A percentile compares a stretch with the other conserved stretches of the same genome.
Conservation (phyloP, 1,139 yeast species). For the Eremothecium gossypii region DNA sequence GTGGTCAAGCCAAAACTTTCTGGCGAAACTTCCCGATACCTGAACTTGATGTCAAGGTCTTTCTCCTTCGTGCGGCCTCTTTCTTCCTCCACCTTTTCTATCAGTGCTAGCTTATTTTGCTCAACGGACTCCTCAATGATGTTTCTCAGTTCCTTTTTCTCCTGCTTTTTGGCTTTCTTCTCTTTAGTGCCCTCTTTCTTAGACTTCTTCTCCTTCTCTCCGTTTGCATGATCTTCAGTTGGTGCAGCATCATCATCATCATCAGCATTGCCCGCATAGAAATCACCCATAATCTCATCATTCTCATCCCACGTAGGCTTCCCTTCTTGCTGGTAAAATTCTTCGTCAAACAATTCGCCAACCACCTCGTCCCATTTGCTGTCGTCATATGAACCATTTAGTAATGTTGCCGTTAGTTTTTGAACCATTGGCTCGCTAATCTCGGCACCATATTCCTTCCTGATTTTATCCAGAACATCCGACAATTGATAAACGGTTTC, state of each 20-base stretch:
- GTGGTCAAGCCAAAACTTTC: constrained; percentile 82
- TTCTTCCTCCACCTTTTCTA: constrained; percentile 58
- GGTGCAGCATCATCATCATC: constrained; percentile 14
- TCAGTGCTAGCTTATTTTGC: constrained; percentile 37
- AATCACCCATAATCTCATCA: constrained; percentile 37
- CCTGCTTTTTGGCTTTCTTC: constrained; percentile 54
- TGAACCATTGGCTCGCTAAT: constrained; percentile 49
- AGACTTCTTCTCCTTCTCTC: constrained; percentile 31
- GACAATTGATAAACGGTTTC: constrained; percentile 69
- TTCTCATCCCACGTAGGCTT: constrained; percentile 51
- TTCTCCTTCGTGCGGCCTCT: constrained; percentile 34
- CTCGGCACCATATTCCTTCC: constrained; percentile 77
- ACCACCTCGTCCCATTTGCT: constrained; percentile 87
- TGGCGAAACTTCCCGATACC: constrained; percentile 91
- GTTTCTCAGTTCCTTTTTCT: constrained; percentile 49
- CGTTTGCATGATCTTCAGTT: constrained; percentile 20
- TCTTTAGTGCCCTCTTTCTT: constrained; percentile 45
- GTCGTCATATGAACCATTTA: constrained; percentile 85
- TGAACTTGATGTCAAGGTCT: constrained; percentile 46
- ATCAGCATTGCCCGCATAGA: constrained; percentile 21
- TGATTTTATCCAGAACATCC: constrained; percentile 66
- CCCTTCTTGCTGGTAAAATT: constrained; percentile 53
- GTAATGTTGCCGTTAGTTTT: constrained; percentile 58
- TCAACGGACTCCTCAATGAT: constrained; percentile 69
- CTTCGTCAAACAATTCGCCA: constrained; percentile 79